Evolutionary conservation across 768 basidiomycete species (phyloP), one percentile per base, ranked within the genome.

Genomic region (Russula virescens): DNA sequence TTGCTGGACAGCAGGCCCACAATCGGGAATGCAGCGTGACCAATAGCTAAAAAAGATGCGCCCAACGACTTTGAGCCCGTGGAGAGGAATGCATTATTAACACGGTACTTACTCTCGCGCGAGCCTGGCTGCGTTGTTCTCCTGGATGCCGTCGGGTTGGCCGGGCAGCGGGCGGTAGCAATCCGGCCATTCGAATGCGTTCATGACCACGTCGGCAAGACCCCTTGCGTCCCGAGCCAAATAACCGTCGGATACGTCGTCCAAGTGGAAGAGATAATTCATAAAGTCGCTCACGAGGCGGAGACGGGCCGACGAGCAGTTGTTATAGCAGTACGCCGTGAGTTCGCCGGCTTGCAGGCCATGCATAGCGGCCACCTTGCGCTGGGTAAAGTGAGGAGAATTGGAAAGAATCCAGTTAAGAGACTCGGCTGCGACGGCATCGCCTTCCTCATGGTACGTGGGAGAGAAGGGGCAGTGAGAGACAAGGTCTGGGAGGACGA

Each of bases 241-340:
- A n/a, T n/a, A 87, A 66, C 88, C 86, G 68, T 91, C 89, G 23
- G 88, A 89, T 62, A 91, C 78, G 70, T 91, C 84, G 76, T 91
- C 88, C 62, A 89, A 79, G 70, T 88, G 86, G 76, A 91, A 91
- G 57, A 91, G 81, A 71, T 84, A 90, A 66, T 82, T 87, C 70
- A 89, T 77, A 73, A 87, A 91, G 74, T 91, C 89, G 71, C 84
- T 85, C 78, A 83, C 85, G 53, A 85, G 82, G 48, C 87, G 81
- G 52, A 91, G 78, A 69, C 87, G 83, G 9, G 79, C 78, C 69
- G 78, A 82, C 16, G 80, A 80, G 28, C 81, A 81, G 52, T 80
- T 74, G 21, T n/a, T n/a, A n/a, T n/a, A n/a, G n/a, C n/a, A n/a
- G n/a, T n/a, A n/a, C n/a, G n/a, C n/a, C n/a, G n/a, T 87, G 65